Base-by-base conservation (phyloP, 345 rosid genomes). In the Brassica incana region DNA sequence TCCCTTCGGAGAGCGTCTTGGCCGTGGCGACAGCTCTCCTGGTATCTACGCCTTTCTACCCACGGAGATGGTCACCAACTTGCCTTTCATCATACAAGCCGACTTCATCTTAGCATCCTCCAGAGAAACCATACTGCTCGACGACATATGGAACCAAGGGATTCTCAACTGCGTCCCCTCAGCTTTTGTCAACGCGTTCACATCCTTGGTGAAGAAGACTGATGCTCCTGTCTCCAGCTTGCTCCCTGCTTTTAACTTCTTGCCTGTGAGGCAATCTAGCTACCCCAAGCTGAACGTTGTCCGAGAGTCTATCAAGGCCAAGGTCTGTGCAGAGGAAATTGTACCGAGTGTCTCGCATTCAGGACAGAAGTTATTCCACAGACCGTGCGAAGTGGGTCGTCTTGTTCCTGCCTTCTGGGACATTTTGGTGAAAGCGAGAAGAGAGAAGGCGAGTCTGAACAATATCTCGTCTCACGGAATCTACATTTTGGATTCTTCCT, bases 11-110 rank as follows among this genome's bases (percentile, higher is more conserved):
- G 85, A 89, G 65, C 95, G 94, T 52, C 88, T 89, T 6, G 77
- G 86, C 3, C 74, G 78, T 25, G 95, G 94, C 27, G 64, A 43
- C 59, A 76, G 16, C 54, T 83, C 81, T 59, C 94, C 97, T 29
- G 97, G 94, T 5, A 80, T 90, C 62, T 92, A 89, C 61, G 94
- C 95, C 0, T 92, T 87, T 79, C 92, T 92, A 60, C 97, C 97
- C 0, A 92, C 97, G 0, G 97, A 90, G 78, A 92, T 92, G 95
- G 88, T 89, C 45, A 91, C 94, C 0, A 82, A 86, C 74, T 86
- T 92, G 4, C 92, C 94, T 0, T 91, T 91, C 72, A 86, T 92
- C 0, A 87, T 92, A 1, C 96, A 92, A 72, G 91, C 90, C 0
- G 94, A 92, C 77, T 92, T 92, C 58, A 78, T 91, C 61, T 75